Base-by-base conservation (phyloP, 148 eudicot genomes). In the Hydrangea macrophylla region DNA sequence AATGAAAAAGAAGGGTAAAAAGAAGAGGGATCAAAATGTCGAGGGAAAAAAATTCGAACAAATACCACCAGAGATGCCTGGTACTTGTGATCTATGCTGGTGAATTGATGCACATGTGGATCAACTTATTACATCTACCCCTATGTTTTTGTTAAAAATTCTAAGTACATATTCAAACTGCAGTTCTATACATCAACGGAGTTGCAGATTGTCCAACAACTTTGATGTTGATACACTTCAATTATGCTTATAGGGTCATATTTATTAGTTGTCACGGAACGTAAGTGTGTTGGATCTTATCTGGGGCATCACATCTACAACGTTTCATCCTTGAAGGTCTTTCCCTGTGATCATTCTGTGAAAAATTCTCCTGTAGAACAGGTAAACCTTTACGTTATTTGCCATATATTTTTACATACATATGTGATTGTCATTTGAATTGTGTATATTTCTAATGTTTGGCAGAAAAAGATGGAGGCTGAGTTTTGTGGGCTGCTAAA, bases 401-500 rank as follows among this genome's bases (percentile, higher is more conserved):
- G n/a, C n/a, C n/a, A n/a, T n/a, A n/a, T n/a, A n/a, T n/a, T n/a
- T n/a, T n/a, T n/a, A n/a, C n/a, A n/a, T n/a, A n/a, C n/a, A n/a
- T n/a, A n/a, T n/a, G 31, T 70, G 44, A 53, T 48, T 37, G 50
- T 26, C 70, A 32, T 67, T 60, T 59, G 62, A 22, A 70, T 55
- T 37, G 26, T 78, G 50, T 59, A 39, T 55, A 24, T 75, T 31
- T 60, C 28, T 13, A 5, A 36, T 72, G 45, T 80, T 36, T 74
- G 71, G 67, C 96, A 90, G 99, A 94, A 86, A 85, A 87, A 79
- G 84, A 85, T 88, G 97, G 99, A 94, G 74, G 74, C 83, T 9
- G 96, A 90, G 70, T 90, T 88, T 79, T 86, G 83, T 40, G 71
- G 76, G 35, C 82, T 94, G 68, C 77, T 94, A 50, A 82, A 69